phyloP scores from a whole-genome alignment of 306 rosid genomes.

The Arachis hypogaea region DNA sequence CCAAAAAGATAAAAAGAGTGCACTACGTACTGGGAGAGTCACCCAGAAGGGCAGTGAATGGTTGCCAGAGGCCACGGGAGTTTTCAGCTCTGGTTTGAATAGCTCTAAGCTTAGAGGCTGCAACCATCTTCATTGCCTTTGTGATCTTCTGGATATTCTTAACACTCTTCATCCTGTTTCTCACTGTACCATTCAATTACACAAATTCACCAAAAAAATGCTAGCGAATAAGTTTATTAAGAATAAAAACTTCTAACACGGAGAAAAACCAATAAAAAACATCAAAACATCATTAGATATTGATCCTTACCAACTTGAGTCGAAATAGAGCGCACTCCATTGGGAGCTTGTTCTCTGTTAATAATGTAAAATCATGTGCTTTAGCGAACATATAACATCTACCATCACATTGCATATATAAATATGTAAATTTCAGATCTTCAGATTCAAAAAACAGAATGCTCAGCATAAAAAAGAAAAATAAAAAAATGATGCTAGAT shows the following conservation, averaged over 20 bases:
- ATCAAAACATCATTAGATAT: slow-evolving; percentile 7
- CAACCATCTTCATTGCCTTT: slow-evolving; percentile 99
- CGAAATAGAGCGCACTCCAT: slow-evolving; percentile 84
- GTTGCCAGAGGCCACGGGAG: slow-evolving; percentile 98
- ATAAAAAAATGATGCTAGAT: neutral
- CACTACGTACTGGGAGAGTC: slow-evolving; percentile 74
- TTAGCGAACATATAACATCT: neutral
- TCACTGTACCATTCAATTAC: slow-evolving; percentile 51
- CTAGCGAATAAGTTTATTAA: neutral
- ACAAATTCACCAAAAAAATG: slow-evolving; percentile 24
- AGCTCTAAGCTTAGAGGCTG: slow-evolving; percentile 93
- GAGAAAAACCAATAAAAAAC: neutral
- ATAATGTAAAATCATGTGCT: slow-evolving; percentile 22
- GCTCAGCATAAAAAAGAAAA: neutral
- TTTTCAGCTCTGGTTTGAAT: slow-evolving; percentile 86
- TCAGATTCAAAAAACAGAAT: neutral
- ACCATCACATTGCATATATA: neutral
- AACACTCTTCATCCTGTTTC: slow-evolving; percentile 98
- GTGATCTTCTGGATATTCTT: slow-evolving; percentile 96
- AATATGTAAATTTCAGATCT: neutral
- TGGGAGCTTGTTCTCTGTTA: slow-evolving; percentile 70
- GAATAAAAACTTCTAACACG: neutral
- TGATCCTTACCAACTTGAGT: slow-evolving; percentile 84
- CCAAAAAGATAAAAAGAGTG: neutral
- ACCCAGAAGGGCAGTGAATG: slow-evolving; percentile 93